phyloP scores from a whole-genome alignment of 2,329 filamentous ascomycete species.

The Conoideocrella luteorostrata region DNA sequence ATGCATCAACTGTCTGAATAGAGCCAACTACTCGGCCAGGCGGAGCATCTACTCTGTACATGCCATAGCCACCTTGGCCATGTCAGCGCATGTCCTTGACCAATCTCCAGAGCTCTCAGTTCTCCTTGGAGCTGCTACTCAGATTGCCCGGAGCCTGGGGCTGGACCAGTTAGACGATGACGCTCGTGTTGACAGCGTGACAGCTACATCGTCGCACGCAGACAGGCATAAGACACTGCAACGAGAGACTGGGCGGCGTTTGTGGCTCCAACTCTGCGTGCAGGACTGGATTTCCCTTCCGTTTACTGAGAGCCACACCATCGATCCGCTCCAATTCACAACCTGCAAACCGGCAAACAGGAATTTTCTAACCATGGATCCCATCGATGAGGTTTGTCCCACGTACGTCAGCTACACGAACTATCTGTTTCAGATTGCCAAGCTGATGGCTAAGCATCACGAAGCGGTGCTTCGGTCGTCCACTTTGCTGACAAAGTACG shows the following conservation, averaged over 20 bases:
- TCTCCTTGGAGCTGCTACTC: conserved; percentile 35
- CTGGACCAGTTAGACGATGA: conserved; percentile 32
- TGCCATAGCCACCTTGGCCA: conserved; percentile 39
- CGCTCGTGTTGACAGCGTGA: conserved; percentile 12
- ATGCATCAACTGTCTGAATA: conserved; percentile 36
- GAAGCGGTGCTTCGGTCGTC: conserved; percentile 26
- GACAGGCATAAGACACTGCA: background rate
- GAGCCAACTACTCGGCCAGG: conserved; percentile 33
- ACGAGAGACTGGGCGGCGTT: conserved; percentile 25
- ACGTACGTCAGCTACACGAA: conserved; percentile 21
- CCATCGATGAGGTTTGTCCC: background rate
- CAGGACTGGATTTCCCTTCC: conserved; percentile 27
- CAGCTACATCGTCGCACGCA: background rate
- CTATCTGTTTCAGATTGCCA: conserved; percentile 24
- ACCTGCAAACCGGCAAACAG: conserved; percentile 4
- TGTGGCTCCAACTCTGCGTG: conserved; percentile 31
- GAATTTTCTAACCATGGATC: conserved; percentile 4
- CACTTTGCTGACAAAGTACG: conserved; percentile 27
- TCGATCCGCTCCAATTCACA: conserved; percentile 3
- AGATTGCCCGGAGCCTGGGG: conserved; percentile 40
- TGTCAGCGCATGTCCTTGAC: conserved; percentile 41
- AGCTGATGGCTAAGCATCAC: conserved; percentile 24
- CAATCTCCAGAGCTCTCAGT: conserved; percentile 37
- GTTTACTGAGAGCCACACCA: conserved; percentile 1
- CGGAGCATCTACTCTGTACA: conserved; percentile 35